Percentiles rank a stretch among this genome's conserved stretches.
These are phyloP conservation scores for Saccharum officinarum DNA, from an alignment of 176 grass and related monocot genomes.

Conservation along the genomic window DNA sequence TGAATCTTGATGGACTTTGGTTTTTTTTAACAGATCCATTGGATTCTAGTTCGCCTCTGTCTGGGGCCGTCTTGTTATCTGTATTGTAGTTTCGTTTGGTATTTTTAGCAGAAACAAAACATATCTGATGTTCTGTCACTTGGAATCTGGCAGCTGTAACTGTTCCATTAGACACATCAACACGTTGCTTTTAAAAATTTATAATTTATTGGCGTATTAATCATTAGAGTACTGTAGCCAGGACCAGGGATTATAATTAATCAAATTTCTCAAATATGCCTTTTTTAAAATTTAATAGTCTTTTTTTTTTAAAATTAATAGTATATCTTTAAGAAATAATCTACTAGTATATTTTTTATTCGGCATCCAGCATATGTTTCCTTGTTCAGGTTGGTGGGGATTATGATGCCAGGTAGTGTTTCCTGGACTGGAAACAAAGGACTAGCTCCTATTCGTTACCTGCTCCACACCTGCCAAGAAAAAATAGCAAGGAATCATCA, in stretches of 20 bases:
- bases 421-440: constrained; percentile 31
- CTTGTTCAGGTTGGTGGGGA: constrained; percentile 20
- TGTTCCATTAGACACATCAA: constrained; percentile 40
- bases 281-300: not conserved
- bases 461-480: constrained; percentile 28
- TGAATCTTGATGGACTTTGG: constrained; percentile 5
- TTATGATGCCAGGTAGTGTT: constrained; percentile 41
- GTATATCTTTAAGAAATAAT: not conserved
- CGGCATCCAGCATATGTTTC: not conserved
- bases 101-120: not conserved
- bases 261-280: not conserved
- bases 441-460: constrained; percentile 23
- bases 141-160: constrained; percentile 24
- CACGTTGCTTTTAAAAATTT: not conserved
- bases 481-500: not conserved
- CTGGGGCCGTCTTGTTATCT: not conserved
- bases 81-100: not conserved
- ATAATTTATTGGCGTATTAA: not conserved
- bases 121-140: not conserved
- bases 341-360: not conserved
- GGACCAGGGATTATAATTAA: not conserved
- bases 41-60: not conserved
- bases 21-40: not conserved
- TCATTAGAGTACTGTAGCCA: not conserved
- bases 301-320: not conserved